Evolutionary conservation across 2,329 filamentous ascomycete genomes (phyloP).

Genomic region (Nemania serpens): DNA sequence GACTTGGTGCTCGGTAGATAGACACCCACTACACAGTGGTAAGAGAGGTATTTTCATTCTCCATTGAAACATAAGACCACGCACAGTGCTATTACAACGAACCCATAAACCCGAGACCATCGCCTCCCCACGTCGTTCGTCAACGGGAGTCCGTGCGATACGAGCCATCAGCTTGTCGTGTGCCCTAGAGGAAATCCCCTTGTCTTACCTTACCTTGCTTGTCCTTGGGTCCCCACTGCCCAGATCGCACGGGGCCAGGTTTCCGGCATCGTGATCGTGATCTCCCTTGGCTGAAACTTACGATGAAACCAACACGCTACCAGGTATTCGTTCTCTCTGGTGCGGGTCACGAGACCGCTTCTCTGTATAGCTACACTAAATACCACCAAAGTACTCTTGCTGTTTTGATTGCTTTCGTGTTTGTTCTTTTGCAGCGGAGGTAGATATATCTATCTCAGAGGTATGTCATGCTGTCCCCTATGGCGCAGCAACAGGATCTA

Average conservation of each 20-base stretch:
- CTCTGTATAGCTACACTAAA: background rate
- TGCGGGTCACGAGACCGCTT: conserved; percentile 8
- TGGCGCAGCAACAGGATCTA: background rate
- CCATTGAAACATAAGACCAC: too few relatives aligned
- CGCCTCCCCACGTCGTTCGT: background rate
- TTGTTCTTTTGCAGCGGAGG: too few relatives aligned
- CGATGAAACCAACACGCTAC: conserved; percentile 34
- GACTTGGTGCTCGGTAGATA: too few relatives aligned
- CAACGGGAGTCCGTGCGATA: background rate
- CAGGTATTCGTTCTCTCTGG: conserved; percentile 15
- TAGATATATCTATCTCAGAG: too few relatives aligned
- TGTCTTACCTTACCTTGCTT: too few relatives aligned
- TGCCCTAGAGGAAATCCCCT: background rate
- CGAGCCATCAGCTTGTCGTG: background rate
- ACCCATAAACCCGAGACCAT: background rate
- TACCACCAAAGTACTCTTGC: background rate
- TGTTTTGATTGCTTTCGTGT: background rate
- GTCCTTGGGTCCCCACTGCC: background rate
- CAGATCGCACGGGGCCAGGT: conserved; percentile 1
- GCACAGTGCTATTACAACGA: too few relatives aligned
- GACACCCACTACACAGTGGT: too few relatives aligned
- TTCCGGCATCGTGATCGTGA: conserved; percentile 21
- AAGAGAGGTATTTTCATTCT: too few relatives aligned
- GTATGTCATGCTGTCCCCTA: too few relatives aligned
- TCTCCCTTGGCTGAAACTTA: conserved; percentile 33